Base-by-base conservation (phyloP, 2,329 filamentous ascomycete genomes). In the Fusarium sp. region DNA sequence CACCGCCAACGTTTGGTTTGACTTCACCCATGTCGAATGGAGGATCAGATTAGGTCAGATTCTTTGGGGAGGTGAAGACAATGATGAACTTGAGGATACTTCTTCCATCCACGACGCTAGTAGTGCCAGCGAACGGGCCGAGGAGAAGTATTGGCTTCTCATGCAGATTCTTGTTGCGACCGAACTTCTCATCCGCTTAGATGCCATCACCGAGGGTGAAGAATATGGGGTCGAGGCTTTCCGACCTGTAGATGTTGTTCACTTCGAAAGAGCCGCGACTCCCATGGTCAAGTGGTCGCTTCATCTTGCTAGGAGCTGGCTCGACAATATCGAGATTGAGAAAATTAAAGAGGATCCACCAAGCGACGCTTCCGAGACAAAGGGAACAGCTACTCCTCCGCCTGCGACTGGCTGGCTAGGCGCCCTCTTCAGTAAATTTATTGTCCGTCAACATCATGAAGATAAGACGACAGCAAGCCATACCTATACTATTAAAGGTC, bases 21-120 rank as follows among this genome's bases (percentile, higher is more conserved):
- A 94, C 80, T 92, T 94, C 73, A 92, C 91, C 26, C 87, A 91
- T 38, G 90, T 94, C 12, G 92, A 94, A 79, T 94, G 92, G 92
- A 88, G 92, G 42, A 92, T 94, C 66, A 87, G 91, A 18, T 84
- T 94, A 3, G 92, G 92, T 12, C 92, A 94, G 81, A 86, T 94
- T 47, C 82, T 94, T 5, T 94, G 92, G 92, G 90, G 88, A 22
- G 83, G 85, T 22, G 82, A 84, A 11, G 79, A 85, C 33, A 87
- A 88, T 47, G 88, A 89, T 72, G 84, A 86, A 52, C 74, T 87
- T n/a, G 85, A 86, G 48, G 89, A 90, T 66, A 85, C 86, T 28
- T 84, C 86, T n/a, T 84, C 85, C 17, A 85, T 87, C 52, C 84
- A 85, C 55, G 86, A 89, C 66, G 85, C 84, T 26, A 83, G 85